These are phyloP conservation scores for Claviceps citrina DNA, from an alignment of 2,329 filamentous ascomycete species.

Conservation along the genomic window DNA sequence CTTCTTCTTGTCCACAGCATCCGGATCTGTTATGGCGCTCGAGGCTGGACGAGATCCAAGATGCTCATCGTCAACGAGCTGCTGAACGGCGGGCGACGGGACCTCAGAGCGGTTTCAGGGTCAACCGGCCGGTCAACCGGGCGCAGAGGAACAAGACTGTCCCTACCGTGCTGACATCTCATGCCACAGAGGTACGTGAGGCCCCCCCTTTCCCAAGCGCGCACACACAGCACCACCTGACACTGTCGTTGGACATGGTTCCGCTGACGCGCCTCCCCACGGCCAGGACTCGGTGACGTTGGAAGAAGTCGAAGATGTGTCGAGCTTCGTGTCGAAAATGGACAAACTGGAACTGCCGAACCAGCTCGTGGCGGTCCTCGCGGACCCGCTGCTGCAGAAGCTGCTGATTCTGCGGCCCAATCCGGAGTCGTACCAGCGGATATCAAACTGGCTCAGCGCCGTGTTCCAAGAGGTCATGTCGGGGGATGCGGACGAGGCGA, in stretches of 20 bases:
- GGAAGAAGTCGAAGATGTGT: constrained; percentile 62
- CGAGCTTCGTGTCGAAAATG: constrained; percentile 54
- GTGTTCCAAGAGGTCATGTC: constrained; percentile 39
- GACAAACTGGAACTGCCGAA: constrained; percentile 71
- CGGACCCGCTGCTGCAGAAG: constrained; percentile 66
- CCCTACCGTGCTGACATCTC: constrained; percentile 58
- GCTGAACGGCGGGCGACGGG: constrained; percentile 20
- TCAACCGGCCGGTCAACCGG: constrained; percentile 32
- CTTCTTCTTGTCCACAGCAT: constrained; percentile 29
- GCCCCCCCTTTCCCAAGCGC: too few relatives aligned
- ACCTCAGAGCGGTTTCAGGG: constrained; percentile 42
- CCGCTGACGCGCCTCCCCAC: neutral
- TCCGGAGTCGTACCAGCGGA: constrained; percentile 32
- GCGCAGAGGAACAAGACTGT: constrained; percentile 27
- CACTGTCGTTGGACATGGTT: neutral
- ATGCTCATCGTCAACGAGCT: constrained; percentile 33
- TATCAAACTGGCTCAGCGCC: constrained; percentile 43
- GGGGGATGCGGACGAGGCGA: constrained; percentile 32
- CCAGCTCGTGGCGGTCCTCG: constrained; percentile 62
- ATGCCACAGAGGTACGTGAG: constrained; percentile 46
- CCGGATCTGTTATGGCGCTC: constrained; percentile 63
- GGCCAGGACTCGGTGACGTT: constrained; percentile 50
- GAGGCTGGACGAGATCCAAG: constrained; percentile 52
- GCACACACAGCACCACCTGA: too few relatives aligned
- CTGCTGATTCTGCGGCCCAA: constrained; percentile 50